phyloP scores from a whole-genome alignment of 208 protist species.

The Crithidia sp. region DNA sequence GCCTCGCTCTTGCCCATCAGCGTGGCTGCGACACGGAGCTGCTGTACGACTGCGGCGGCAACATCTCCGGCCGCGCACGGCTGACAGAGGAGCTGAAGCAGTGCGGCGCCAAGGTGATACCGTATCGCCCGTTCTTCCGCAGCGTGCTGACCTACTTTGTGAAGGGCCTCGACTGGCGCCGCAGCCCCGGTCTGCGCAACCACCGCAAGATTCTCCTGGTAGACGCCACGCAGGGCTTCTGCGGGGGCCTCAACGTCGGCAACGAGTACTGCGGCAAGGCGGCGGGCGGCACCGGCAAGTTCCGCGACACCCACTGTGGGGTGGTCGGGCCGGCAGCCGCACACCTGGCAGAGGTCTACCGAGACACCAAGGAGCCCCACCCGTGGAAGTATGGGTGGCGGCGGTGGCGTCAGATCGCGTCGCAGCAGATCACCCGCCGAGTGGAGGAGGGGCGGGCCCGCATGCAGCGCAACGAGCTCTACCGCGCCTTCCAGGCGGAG shows the following conservation, averaged over 20 bases:
- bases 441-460: slow-evolving; percentile 42
- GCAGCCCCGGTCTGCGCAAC: slow-evolving; percentile 88
- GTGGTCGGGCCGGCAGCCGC: slow-evolving; percentile 74
- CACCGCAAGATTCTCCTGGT: slow-evolving; percentile 92
- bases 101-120: slow-evolving; percentile 78
- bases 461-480: slow-evolving; percentile 33
- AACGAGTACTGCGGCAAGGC: slow-evolving; percentile 89
- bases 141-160: slow-evolving; percentile 72
- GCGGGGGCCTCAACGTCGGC: slow-evolving; percentile 93
- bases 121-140: slow-evolving; percentile 86
- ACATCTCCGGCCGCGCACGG: slow-evolving; percentile 82
- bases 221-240: slow-evolving; percentile 84
- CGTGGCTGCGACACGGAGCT: slow-evolving; percentile 84
- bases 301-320: slow-evolving; percentile 88
- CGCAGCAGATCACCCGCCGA: slow-evolving; percentile 47
- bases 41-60: slow-evolving; percentile 91
- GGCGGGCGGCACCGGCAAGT: slow-evolving; percentile 73
- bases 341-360: slow-evolving; percentile 85
- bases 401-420: slow-evolving; percentile 86
- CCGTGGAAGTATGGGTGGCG: slow-evolving; percentile 82
- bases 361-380: slow-evolving; percentile 85
- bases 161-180: slow-evolving; percentile 71
- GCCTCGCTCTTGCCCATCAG: slow-evolving; percentile 69
- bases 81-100: slow-evolving; percentile 75
- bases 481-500: slow-evolving; percentile 35